phyloP scores from a whole-genome alignment of 306 rosid genomes.

The Citrullus mucosospermus region DNA sequence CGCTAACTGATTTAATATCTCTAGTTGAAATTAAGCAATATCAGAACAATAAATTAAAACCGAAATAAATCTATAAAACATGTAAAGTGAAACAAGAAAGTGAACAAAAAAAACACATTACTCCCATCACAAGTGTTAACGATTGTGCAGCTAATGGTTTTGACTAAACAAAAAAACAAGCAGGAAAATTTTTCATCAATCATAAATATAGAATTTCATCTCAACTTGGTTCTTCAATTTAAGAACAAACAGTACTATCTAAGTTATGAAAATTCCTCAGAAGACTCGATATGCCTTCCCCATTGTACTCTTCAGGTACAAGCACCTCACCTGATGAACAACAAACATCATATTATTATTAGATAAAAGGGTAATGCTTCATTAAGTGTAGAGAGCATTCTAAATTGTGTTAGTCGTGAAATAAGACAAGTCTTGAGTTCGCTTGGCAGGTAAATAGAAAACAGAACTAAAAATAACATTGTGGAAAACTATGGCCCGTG shows the following conservation, averaged over 20 bases:
- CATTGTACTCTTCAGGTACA: constrained; percentile 30
- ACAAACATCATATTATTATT: background rate
- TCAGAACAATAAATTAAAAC: background rate
- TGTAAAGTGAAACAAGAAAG: background rate
- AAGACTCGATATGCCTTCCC: constrained; percentile 25
- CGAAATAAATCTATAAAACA: background rate
- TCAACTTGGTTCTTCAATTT: background rate
- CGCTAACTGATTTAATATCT: background rate
- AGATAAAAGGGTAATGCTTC: background rate
- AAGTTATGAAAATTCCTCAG: background rate
- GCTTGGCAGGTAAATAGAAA: background rate
- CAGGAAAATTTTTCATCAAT: background rate
- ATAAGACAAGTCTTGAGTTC: background rate
- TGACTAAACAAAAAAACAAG: background rate
- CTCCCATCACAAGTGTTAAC: background rate
- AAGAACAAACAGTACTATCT: background rate
- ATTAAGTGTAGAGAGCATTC: background rate
- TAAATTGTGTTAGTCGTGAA: background rate
- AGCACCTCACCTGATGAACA: constrained; percentile 18
- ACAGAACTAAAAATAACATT: background rate
- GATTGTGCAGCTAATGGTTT: background rate
- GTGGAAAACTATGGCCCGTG: background rate
- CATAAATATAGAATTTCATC: background rate
- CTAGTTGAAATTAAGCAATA: background rate
- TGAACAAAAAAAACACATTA: background rate